A percentile compares a stretch with the other conserved stretches of the same genome.
phyloP scores from a whole-genome alignment of 2,329 filamentous ascomycete species.

The Paraphoma chrysanthemicola region DNA sequence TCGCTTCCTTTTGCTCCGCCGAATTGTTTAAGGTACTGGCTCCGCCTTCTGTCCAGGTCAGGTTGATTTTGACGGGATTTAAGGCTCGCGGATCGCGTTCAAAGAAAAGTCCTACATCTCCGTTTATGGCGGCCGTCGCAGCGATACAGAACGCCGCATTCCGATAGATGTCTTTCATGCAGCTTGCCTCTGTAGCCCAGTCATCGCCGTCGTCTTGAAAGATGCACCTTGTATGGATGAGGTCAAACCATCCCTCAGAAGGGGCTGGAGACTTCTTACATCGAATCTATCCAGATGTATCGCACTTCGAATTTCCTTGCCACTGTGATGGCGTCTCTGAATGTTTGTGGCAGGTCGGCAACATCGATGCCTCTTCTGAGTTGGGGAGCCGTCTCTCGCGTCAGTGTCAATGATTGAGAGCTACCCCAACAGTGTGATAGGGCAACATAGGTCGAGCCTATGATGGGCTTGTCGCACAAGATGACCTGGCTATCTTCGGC shows the following conservation, averaged over 20 bases:
- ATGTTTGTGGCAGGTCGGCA: slow-evolving; percentile 20
- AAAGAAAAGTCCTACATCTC: slow-evolving; percentile 1
- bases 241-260: background rate
- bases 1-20: no score
- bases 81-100: background rate
- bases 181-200: slow-evolving; percentile 5
- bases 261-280: slow-evolving; percentile 2
- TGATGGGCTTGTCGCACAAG: background rate
- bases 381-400: background rate
- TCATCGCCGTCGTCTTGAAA: slow-evolving; percentile 8
- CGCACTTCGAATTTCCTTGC: slow-evolving; percentile 21
- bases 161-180: slow-evolving; percentile 8
- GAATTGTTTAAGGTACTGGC: background rate
- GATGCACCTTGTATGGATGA: slow-evolving; percentile 14
- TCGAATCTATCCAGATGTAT: slow-evolving; percentile 33
- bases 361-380: slow-evolving; percentile 10
- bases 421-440: slow-evolving; percentile 4
- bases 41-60: background rate
- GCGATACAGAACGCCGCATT: slow-evolving; percentile 5
- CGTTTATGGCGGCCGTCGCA: slow-evolving; percentile 2
- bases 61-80: background rate
- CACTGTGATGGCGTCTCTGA: slow-evolving; percentile 24
- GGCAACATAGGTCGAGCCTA: background rate
- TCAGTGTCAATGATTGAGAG: background rate
- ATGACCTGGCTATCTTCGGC: background rate